These are phyloP conservation scores for Xylariales sp. DNA, from an alignment of 2,329 filamentous ascomycete species.

Conservation along the genomic window DNA sequence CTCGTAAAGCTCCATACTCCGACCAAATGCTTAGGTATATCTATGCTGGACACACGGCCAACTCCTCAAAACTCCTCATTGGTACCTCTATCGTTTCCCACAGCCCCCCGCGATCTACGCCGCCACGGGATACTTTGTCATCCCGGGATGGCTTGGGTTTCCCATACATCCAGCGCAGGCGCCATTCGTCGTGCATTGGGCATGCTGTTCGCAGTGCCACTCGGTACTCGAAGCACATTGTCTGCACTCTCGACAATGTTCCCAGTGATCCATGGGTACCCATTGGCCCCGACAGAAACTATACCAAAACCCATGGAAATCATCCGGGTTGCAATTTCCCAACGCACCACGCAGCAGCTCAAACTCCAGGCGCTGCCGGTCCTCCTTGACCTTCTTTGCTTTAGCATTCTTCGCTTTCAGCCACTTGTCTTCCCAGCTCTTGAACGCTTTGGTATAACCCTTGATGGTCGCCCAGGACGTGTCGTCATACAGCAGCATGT, in stretches of 20 bases:
- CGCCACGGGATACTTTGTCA: conserved; percentile 10
- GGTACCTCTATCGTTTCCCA: conserved; percentile 7
- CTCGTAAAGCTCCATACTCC: background rate
- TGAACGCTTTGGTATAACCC: conserved; percentile 22
- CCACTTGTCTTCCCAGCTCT: conserved; percentile 27
- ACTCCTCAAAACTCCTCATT: conserved; percentile 9
- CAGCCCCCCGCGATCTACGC: conserved; percentile 4
- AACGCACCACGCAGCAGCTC: conserved; percentile 28
- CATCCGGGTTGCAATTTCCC: conserved; percentile 24
- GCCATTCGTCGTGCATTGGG: conserved; percentile 24
- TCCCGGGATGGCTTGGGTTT: conserved; percentile 15
- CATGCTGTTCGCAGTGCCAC: conserved; percentile 30
- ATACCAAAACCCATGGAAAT: conserved; percentile 28
- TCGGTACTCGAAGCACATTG: conserved; percentile 23
- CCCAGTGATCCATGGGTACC: conserved; percentile 23
- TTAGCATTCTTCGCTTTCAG: conserved; percentile 23
- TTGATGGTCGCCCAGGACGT: conserved; percentile 26
- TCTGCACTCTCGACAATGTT: conserved; percentile 28
- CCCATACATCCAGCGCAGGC: conserved; percentile 23
- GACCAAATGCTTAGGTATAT: background rate
- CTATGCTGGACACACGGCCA: background rate
- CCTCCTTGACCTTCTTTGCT: conserved; percentile 26
- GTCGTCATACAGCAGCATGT: conserved; percentile 29
- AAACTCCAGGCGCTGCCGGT: conserved; percentile 27
- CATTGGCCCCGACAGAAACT: conserved; percentile 28